Percentiles rank a stretch among this genome's conserved stretches.
These are phyloP conservation scores for Psilocybe cyanescens DNA, from an alignment of 768 basidiomycete species.

Conservation along the genomic window DNA sequence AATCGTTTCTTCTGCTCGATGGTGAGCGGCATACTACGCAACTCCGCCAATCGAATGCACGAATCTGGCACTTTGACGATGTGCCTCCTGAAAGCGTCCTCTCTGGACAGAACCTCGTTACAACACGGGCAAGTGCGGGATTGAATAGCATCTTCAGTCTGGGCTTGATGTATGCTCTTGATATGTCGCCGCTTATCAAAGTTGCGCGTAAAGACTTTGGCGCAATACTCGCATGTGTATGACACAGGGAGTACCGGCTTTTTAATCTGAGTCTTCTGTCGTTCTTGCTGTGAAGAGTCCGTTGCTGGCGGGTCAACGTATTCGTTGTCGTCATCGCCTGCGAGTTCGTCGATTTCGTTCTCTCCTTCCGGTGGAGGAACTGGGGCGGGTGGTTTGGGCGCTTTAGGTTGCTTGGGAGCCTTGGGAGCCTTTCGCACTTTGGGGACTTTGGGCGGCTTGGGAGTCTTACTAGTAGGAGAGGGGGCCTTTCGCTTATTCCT, in stretches of 20 bases:
- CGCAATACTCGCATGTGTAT: conserved; percentile 19
- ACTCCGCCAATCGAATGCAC: conserved; percentile 6
- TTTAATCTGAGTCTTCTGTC: background rate
- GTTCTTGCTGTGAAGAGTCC: background rate
- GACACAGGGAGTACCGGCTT: background rate
- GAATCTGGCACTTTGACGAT: conserved; percentile 6
- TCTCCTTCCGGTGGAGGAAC: background rate
- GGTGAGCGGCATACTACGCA: background rate
- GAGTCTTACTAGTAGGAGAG: background rate
- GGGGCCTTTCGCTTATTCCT: background rate
- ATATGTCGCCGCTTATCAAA: conserved; percentile 24
- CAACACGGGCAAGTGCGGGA: conserved; percentile 22
- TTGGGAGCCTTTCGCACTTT: background rate
- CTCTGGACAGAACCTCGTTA: conserved; percentile 11
- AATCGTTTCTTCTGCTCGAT: background rate
- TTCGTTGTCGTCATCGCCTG: background rate
- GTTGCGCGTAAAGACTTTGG: conserved; percentile 21
- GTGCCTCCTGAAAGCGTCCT: conserved; percentile 17
- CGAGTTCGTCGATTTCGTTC: background rate
- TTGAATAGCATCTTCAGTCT: background rate
- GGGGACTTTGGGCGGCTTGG: background rate
- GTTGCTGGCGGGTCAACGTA: background rate
- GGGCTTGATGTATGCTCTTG: conserved; percentile 17
- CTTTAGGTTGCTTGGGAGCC: background rate
- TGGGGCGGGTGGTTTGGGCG: too few relatives aligned